Base-by-base conservation (phyloP, 2,329 filamentous ascomycete genomes). In the Penicillium sclerotigenum region DNA sequence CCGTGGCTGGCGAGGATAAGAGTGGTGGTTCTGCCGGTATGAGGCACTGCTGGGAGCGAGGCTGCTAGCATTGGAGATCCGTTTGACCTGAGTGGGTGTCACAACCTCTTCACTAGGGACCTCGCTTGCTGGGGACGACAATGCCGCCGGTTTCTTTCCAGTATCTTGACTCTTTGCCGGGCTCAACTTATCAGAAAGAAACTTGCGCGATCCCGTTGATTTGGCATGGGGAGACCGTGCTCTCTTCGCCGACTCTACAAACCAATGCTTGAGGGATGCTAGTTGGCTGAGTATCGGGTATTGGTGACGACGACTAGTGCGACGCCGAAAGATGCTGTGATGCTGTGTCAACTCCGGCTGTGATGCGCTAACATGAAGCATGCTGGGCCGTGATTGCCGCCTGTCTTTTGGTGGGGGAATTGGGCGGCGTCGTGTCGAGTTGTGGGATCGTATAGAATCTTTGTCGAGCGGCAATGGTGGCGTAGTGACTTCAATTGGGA, bases 341-440 rank as follows among this genome's bases (percentile, higher is more conserved):
- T 76, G 75, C 40, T 79, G 77, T 16, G 86, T 75, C 8, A 88
- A 73, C 61, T 88, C 85, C 22, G 84, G 82, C 62, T 87, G 87
- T 37, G 79, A 82, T 14, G 89, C 88, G 37, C 95, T 91, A 5
- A 95, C 83, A 69, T 96, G 91, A 31, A 97, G 81, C 60, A 91
- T 94, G 63, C 91, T 96, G 41, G 90, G 89, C 58, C 90, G 82
- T 62, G 89, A 89, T 64, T 88, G 81, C 57, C 89, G 85, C 60
- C 85, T 86, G 62, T 97, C 92, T 71, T 97, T 97, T 2, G 93
- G 91, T 40, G 93, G 93, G 10, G 89, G 90, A 38, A 90, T 80
- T 6, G 92, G 87, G 46, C 90, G 86, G 58, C 89, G 86, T 58
- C 88, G 81, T 29, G 90, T 91, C 13, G 91, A 91, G 66, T 89